Conservation (phyloP, 139 green algal species). For the Prasinococcaceae sp. region DNA sequence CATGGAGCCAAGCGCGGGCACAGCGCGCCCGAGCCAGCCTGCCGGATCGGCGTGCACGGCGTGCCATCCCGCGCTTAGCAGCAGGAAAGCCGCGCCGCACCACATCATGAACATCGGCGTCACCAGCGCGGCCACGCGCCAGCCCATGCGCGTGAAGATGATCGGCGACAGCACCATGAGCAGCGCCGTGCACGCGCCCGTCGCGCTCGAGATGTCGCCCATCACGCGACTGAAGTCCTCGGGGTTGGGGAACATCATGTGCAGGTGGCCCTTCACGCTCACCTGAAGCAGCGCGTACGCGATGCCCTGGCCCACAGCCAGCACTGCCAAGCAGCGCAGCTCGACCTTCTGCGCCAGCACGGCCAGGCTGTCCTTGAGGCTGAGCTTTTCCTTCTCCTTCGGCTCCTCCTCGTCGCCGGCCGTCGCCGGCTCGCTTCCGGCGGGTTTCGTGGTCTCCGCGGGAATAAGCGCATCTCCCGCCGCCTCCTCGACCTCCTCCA, state of each 20-base stretch:
- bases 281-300: no score
- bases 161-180: conserved; percentile 91
- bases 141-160: conserved; percentile 94
- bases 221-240: conserved; percentile 30
- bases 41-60: neutral
- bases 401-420: no score
- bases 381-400: no score
- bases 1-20: no score
- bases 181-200: conserved; percentile 79
- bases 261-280: no score
- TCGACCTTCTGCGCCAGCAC: no score
- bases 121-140: conserved; percentile 87
- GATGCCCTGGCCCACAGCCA: conserved; percentile 93
- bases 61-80: neutral
- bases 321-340: conserved; percentile 83
- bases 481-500: no score
- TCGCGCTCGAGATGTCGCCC: conserved; percentile 44
- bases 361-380: no score
- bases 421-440: no score
- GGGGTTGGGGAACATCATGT: conserved; percentile 29
- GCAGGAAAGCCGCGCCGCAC: neutral
- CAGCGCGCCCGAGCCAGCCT: no score
- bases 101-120: conserved; percentile 44
- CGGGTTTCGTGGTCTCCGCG: no score
- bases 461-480: no score